Conservation (phyloP, 2,329 filamentous ascomycete genomes). For the Balansia obtecta region DNA sequence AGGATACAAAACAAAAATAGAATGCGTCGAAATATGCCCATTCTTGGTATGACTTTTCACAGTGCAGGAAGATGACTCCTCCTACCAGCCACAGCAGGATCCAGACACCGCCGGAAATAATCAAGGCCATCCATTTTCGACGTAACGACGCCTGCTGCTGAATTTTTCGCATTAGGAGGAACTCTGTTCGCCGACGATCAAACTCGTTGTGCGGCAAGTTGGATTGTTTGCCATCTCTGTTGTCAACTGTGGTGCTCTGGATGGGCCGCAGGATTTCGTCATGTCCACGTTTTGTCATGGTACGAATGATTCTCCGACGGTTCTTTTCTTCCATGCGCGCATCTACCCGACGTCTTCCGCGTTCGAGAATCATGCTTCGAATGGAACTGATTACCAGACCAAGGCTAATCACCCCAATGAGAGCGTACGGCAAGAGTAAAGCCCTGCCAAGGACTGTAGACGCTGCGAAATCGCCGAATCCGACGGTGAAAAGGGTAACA, state of each 20-base stretch:
- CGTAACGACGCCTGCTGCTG: conserved; percentile 52
- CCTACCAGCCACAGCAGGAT: conserved; percentile 69
- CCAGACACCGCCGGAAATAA: conserved; percentile 56
- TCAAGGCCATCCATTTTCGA: conserved; percentile 63
- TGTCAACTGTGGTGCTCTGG: conserved; percentile 8
- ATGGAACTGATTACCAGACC: conserved; percentile 77
- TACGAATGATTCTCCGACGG: conserved; percentile 33
- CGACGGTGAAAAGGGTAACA: conserved; percentile 54
- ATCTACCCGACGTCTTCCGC: conserved; percentile 39
- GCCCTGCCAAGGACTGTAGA: conserved; percentile 46
- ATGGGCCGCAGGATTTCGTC: conserved; percentile 40
- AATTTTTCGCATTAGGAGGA: conserved; percentile 70
- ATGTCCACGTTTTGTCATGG: conserved; percentile 31
- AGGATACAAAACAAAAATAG: conserved; percentile 75
- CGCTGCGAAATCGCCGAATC: conserved; percentile 44
- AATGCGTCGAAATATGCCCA: conserved; percentile 71
- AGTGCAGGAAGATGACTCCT: conserved; percentile 55
- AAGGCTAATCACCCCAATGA: conserved; percentile 72
- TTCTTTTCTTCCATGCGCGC: conserved; percentile 49
- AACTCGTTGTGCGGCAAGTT: conserved; percentile 28
- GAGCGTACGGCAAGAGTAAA: conserved; percentile 70
- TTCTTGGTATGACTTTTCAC: conserved; percentile 38
- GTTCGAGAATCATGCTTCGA: conserved; percentile 49
- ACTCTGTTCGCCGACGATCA: conserved; percentile 56
- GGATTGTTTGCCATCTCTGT: conserved; percentile 4